Evolutionary conservation across 345 rosid genomes (phyloP), one percentile per base, ranked within the genome.

Genomic region (Psidium friedrichsthalianum): DNA sequence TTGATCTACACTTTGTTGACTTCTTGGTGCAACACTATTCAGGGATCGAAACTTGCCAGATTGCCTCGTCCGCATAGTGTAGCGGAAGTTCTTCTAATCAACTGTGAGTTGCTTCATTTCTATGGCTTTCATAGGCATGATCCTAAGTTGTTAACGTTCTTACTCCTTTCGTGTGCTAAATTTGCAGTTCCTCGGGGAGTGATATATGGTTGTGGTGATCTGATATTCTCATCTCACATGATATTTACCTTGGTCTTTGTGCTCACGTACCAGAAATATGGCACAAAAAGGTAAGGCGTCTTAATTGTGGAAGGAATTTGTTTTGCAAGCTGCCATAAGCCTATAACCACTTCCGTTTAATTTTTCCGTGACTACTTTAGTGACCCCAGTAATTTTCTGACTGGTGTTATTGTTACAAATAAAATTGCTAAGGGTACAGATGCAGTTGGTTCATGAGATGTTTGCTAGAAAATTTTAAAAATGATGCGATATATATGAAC

Each of bases 141-240:
- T 44, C 59, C 16, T 32, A 20, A 51, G 47, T 56, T 22, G 42
- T 69, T 69, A 29, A 82, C 22, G 3, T 54, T 36, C 59, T 27
- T 55, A 53, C 58, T 54, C 36, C 56, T 27, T 82, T 18, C 0
- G 24, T 82, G 40, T 82, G 57, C n/a, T 82, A 6, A 82, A 82
- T 88, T 44, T 84, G 92, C 97, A 98, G 99, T 97, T 94, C 97
- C 99, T 84, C 93, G 92, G 55, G 99, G 99, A 40, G 94, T 93
- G 52, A 89, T 93, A 61, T 96, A 94, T 85, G 99, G 99, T 40
- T 98, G 99, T 84, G 99, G 99, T 86, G 99, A 98, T 91, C 89
- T 98, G 92, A 98, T 98, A 56, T 98, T 98, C 89, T 98, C 99
- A 84, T 98, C 99, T 11, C 99, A 98, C 89, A 98, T 96, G 99